Conservation (phyloP, 2,329 filamentous ascomycete species). For the Leptographium procerum region DNA sequence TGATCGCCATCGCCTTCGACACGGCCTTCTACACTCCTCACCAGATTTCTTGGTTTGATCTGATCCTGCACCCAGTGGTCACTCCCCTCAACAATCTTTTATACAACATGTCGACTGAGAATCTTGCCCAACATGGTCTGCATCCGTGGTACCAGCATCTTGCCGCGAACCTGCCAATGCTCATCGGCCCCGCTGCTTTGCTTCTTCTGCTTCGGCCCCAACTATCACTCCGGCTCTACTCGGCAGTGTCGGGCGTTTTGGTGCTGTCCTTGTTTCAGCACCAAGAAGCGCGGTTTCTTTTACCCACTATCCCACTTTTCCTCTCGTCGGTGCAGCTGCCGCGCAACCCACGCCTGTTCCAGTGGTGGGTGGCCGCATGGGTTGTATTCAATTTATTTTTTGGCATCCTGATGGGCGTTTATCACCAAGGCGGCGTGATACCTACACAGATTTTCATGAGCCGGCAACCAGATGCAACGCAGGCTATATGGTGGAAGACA, state of each 20-base stretch:
- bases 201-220: constrained; percentile 48
- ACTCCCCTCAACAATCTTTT: constrained; percentile 68
- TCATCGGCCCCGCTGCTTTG: constrained; percentile 58
- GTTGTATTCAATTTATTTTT: constrained; percentile 57
- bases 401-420: constrained; percentile 65
- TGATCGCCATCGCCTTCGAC: constrained; percentile 68
- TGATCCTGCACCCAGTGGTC: constrained; percentile 55
- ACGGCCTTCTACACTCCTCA: constrained; percentile 68
- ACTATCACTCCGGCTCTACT: constrained; percentile 52
- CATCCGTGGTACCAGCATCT: constrained; percentile 72
- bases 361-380: constrained; percentile 52
- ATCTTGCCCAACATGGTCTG: constrained; percentile 63
- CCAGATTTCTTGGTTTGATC: constrained; percentile 51
- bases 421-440: constrained; percentile 70
- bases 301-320: constrained; percentile 66
- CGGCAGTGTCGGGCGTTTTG: constrained; percentile 60
- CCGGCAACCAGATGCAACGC: constrained; percentile 54
- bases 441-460: constrained; percentile 66
- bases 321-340: constrained; percentile 62
- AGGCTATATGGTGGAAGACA: constrained; percentile 77
- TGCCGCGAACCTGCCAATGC: constrained; percentile 57
- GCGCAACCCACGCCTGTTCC: constrained; percentile 34
- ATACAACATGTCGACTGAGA: constrained; percentile 61
- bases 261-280: constrained; percentile 66
- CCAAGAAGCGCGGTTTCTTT: constrained; percentile 68